Evolutionary conservation across 2,329 filamentous ascomycete genomes (phyloP).

Genomic region (Sporothrix dimorphospora): DNA sequence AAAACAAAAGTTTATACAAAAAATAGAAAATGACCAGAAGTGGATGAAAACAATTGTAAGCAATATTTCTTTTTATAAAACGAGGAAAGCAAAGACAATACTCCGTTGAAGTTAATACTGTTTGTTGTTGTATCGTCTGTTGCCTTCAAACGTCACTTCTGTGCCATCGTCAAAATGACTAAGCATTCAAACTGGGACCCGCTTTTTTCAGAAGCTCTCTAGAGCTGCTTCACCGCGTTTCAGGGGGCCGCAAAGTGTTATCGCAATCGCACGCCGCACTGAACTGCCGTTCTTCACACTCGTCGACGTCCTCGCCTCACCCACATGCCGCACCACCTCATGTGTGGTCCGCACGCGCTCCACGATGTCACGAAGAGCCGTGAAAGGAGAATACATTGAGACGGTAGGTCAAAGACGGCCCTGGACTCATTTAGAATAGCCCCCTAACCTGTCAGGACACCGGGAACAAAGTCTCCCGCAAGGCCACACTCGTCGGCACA

Average conservation of each 20-base stretch:
- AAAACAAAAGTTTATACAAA: too few relatives aligned
- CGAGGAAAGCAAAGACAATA: too few relatives aligned
- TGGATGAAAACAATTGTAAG: too few relatives aligned
- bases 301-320: not conserved
- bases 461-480: conserved; percentile 96
- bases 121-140: too few relatives aligned
- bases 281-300: too few relatives aligned
- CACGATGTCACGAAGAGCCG: conserved; percentile 72
- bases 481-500: conserved; percentile 87
- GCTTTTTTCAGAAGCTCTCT: not conserved
- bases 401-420: conserved; percentile 80
- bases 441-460: conserved; percentile 68
- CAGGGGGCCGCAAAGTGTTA: not conserved
- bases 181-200: not conserved
- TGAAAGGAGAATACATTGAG: conserved; percentile 94
- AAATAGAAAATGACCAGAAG: too few relatives aligned
- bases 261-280: not conserved
- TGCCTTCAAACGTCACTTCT: too few relatives aligned
- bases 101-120: too few relatives aligned
- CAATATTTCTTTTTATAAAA: too few relatives aligned
- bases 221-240: conserved; percentile 8
- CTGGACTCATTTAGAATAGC: not conserved
- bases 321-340: not conserved
- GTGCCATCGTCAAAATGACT: not conserved
- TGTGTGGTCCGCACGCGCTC: conserved; percentile 20